Conservation (phyloP, 306 rosid genomes). For the Astragalus membranaceus region DNA sequence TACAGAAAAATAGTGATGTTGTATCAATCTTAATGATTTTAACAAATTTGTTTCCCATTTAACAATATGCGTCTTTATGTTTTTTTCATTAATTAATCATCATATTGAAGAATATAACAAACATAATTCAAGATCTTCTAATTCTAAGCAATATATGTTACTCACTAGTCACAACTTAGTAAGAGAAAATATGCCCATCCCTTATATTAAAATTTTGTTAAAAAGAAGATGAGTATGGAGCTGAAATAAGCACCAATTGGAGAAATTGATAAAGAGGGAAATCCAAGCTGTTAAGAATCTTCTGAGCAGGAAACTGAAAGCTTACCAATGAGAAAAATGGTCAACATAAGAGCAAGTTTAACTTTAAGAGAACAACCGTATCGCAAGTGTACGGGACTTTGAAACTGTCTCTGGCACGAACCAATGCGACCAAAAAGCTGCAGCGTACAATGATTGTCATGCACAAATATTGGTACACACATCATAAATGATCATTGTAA, state of each 20-base stretch:
- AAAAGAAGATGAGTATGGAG: background rate
- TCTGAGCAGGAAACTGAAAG: constrained; percentile 22
- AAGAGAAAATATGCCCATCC: background rate
- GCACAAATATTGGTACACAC: background rate
- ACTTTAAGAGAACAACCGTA: constrained; percentile 59
- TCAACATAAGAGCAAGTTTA: constrained; percentile 70
- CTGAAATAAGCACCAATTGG: background rate
- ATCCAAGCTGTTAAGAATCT: background rate
- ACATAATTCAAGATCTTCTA: background rate
- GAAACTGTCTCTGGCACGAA: constrained; percentile 48
- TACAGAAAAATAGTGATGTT: background rate
- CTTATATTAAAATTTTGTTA: background rate
- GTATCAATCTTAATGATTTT: background rate
- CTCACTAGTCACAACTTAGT: background rate
- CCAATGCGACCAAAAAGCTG: constrained; percentile 48
- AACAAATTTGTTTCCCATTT: background rate
- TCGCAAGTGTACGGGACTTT: constrained; percentile 41
- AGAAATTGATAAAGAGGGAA: background rate
- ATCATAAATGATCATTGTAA: background rate
- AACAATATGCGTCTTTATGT: too few species aligned
- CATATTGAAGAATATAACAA: background rate
- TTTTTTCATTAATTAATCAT: background rate
- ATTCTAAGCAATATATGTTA: too few species aligned
- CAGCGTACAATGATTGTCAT: constrained; percentile 17
- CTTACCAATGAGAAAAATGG: constrained; percentile 78